These are phyloP conservation scores for Pythium oligandrum DNA, from an alignment of 352 stramenopile genomes.

Conservation along the genomic window DNA sequence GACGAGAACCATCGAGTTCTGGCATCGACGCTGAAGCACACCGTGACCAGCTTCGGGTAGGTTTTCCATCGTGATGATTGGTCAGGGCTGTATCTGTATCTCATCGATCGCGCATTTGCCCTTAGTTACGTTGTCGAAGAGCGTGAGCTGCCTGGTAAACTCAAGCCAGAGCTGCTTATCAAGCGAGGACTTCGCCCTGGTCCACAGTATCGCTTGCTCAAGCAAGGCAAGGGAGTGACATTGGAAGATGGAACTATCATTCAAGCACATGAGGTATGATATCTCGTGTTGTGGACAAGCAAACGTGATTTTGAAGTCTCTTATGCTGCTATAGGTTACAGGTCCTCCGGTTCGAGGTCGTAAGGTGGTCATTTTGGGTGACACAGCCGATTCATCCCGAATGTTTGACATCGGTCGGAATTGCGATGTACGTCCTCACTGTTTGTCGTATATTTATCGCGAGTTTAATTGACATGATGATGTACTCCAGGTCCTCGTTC, in stretches of 20 bases:
- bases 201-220: conserved; percentile 88
- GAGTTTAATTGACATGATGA: no score
- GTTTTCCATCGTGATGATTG: neutral
- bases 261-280: conserved; percentile 68
- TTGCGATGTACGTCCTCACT: conserved; percentile 51
- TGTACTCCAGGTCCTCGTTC: conserved; percentile 66
- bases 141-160: conserved; percentile 69
- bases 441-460: neutral
- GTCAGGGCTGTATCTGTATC: neutral
- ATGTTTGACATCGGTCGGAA: conserved; percentile 75
- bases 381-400: conserved; percentile 64
- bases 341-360: conserved; percentile 49
- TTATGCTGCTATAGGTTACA: conserved; percentile 32
- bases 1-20: conserved; percentile 57
- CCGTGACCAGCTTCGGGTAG: conserved; percentile 75
- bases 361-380: conserved; percentile 75
- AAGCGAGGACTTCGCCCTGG: conserved; percentile 80
- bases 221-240: conserved; percentile 80
- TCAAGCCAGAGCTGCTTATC: conserved; percentile 79
- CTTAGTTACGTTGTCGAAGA: conserved; percentile 79
- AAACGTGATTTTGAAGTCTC: no score
- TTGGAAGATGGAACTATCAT: conserved; percentile 74
- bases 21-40: conserved; percentile 72
- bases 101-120: neutral
- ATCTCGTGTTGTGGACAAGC: neutral